Conservation (phyloP, 495 filamentous ascomycete genomes). For the Podospora sp. region DNA sequence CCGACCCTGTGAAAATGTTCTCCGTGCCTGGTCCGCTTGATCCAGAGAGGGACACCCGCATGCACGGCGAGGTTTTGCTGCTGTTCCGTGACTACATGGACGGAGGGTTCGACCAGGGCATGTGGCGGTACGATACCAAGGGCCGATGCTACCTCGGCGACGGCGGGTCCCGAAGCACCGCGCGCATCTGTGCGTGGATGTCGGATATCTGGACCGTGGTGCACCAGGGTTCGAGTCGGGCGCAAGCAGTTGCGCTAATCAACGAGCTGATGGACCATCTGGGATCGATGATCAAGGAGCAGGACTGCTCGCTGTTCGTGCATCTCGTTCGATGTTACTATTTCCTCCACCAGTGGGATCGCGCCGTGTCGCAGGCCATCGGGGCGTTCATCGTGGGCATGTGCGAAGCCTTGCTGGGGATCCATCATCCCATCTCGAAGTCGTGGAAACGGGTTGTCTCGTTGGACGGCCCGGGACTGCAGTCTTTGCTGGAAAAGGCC, state of each 20-base stretch:
- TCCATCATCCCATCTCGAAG: conserved; percentile 24
- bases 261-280: conserved; percentile 30
- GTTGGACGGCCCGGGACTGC: conserved; percentile 15
- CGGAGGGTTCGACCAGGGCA: conserved; percentile 32
- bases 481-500: conserved; percentile 19
- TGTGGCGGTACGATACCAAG: conserved; percentile 30
- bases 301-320: conserved; percentile 21
- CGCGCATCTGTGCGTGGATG: conserved; percentile 25
- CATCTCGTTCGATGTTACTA: conserved; percentile 23
- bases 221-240: conserved; percentile 20
- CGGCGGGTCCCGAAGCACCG: conserved; percentile 16
- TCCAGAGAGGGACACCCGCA: conserved; percentile 29
- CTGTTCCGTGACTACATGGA: conserved; percentile 38
- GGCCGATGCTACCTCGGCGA: conserved; percentile 23
- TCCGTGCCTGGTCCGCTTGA: conserved; percentile 35
- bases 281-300: conserved; percentile 25
- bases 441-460: conserved; percentile 21
- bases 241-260: conserved; percentile 23
- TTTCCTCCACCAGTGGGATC: conserved; percentile 18
- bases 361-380: conserved; percentile 14
- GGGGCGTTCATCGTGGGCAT: conserved; percentile 25
- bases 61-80: conserved; percentile 38
- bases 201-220: conserved; percentile 22
- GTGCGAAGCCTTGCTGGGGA: conserved; percentile 22
- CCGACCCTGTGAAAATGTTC: conserved; percentile 22